A percentile compares a stretch with the other conserved stretches of the same genome.
Conservation (phyloP, 148 eudicot genomes). For the Beta vulgaris region DNA sequence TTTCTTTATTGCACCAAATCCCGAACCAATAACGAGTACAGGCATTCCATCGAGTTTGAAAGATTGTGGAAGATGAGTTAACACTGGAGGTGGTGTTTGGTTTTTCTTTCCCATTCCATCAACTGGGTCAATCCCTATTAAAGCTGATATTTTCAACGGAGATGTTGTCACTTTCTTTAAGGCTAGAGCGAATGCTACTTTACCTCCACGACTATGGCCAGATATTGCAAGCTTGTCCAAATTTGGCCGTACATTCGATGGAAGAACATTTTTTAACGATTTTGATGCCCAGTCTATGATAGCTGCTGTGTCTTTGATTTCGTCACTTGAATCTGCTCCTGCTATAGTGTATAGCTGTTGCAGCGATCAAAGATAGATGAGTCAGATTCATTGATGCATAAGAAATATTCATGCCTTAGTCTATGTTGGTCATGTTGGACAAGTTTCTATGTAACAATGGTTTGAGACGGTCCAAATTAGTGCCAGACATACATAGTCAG, state of each 20-base stretch:
- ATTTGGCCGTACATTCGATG: constrained; percentile 41
- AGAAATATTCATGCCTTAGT: background rate
- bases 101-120: constrained; percentile 68
- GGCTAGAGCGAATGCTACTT: constrained; percentile 66
- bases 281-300: constrained; percentile 60
- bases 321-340: constrained; percentile 63
- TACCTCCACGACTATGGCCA: constrained; percentile 88
- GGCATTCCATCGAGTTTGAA: constrained; percentile 48
- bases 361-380: background rate
- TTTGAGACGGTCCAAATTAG: no score
- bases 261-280: constrained; percentile 47
- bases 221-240: constrained; percentile 49
- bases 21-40: constrained; percentile 57
- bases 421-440: no score
- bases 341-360: constrained; percentile 52
- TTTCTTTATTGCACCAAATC: constrained; percentile 52
- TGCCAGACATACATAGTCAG: no score
- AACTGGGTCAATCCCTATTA: constrained; percentile 83
- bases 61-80: constrained; percentile 57
- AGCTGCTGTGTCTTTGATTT: constrained; percentile 47
- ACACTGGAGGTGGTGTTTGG: constrained; percentile 66
- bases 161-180: constrained; percentile 25
- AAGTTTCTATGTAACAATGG: no score
- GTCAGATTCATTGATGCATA: no score
- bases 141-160: constrained; percentile 46